Conservation (phyloP, 352 stramenopile species). For the Pythium rhizo-oryzae region DNA sequence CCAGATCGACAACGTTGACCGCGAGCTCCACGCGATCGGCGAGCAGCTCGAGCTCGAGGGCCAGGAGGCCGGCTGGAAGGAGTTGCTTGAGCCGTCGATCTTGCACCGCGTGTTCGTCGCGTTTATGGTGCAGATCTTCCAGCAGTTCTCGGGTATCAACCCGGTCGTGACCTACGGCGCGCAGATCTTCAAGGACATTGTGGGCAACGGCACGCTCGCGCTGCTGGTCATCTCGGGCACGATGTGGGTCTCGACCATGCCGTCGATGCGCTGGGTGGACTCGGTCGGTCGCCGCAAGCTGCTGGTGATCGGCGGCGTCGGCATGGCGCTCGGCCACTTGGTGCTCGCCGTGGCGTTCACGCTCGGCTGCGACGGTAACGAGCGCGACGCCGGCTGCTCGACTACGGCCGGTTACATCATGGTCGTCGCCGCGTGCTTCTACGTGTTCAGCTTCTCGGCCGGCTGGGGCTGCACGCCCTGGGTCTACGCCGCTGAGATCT, state of each 20-base stretch:
- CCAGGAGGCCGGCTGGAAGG: conserved; percentile 29
- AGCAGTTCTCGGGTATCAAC: conserved; percentile 49
- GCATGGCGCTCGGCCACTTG: conserved; percentile 47
- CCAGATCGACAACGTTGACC: conserved; percentile 32
- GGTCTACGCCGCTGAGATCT: conserved; percentile 66
- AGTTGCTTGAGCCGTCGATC: conserved; percentile 34
- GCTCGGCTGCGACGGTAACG: conserved; percentile 37
- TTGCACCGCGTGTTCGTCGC: conserved; percentile 36
- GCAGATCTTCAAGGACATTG: conserved; percentile 44
- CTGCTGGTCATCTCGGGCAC: conserved; percentile 39
- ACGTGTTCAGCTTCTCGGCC: conserved; percentile 51
- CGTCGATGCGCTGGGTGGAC: conserved; percentile 46
- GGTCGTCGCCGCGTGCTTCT: conserved; percentile 41
- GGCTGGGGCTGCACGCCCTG: conserved; percentile 53
- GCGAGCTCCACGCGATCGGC: conserved; percentile 49
- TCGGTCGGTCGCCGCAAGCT: conserved; percentile 39
- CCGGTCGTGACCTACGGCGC: conserved; percentile 43
- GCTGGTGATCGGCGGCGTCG: conserved; percentile 41
- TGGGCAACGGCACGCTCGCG: conserved; percentile 37
- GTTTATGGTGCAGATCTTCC: conserved; percentile 40
- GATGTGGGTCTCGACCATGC: conserved; percentile 46
- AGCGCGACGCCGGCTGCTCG: conserved; percentile 25
- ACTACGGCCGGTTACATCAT: conserved; percentile 37
- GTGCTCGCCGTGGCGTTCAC: conserved; percentile 41
- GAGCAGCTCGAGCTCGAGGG: conserved; percentile 45